Conservation (phyloP, 2,329 filamentous ascomycete species). For the Clarireedia sp. region DNA sequence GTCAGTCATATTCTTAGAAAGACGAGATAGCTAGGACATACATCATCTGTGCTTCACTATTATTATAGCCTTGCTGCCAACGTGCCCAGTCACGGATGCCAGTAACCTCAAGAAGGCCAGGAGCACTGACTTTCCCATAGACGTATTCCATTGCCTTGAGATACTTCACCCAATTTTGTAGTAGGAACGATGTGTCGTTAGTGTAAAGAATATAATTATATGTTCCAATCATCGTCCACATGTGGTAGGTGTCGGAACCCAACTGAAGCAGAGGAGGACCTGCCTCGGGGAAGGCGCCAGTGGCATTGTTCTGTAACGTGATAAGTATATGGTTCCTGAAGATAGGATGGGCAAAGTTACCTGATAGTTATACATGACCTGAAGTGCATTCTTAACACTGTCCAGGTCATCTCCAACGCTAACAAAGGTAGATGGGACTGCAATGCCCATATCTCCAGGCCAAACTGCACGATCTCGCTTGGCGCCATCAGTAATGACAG, state of each 20-base stretch:
- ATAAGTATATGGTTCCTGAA: background rate
- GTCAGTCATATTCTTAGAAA: background rate
- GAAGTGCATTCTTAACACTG: constrained; percentile 38
- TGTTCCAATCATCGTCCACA: constrained; percentile 50
- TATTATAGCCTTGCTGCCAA: constrained; percentile 22
- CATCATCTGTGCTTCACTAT: constrained; percentile 25
- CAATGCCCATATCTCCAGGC: constrained; percentile 52
- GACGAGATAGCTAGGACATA: constrained; percentile 1
- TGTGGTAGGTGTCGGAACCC: constrained; percentile 46
- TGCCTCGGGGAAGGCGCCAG: constrained; percentile 23
- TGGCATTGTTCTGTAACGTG: constrained; percentile 13
- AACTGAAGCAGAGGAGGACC: constrained; percentile 20
- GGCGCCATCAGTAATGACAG: constrained; percentile 41
- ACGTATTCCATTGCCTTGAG: constrained; percentile 38
- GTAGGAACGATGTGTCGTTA: constrained; percentile 42
- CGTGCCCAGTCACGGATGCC: constrained; percentile 25
- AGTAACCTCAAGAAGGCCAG: constrained; percentile 26
- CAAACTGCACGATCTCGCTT: constrained; percentile 53
- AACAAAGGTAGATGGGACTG: constrained; percentile 45
- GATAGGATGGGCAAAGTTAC: constrained; percentile 19
- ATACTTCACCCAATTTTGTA: constrained; percentile 42
- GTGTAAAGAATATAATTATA: constrained; percentile 52
- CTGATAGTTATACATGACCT: constrained; percentile 36
- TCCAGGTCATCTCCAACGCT: constrained; percentile 45
- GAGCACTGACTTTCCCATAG: constrained; percentile 34